Evolutionary conservation across 805 yeast genomes (phyloP).

Genomic region (Candida saitoana): DNA sequence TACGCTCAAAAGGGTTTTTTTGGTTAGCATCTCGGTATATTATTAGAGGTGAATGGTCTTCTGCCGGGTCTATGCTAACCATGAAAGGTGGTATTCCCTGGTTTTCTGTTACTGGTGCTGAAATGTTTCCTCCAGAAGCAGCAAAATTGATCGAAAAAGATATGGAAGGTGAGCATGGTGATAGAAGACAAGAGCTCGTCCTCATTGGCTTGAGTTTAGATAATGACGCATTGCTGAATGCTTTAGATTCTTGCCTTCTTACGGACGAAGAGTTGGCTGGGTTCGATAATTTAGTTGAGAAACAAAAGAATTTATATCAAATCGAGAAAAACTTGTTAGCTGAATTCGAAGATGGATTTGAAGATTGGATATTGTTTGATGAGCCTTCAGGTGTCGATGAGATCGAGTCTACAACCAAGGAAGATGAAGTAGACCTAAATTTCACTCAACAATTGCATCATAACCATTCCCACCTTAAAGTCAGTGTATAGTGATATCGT

Average conservation of each 20-base stretch:
- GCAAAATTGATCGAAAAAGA: constrained; percentile 28
- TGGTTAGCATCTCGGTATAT: constrained; percentile 42
- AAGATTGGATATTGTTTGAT: constrained; percentile 34
- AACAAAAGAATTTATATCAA: constrained; percentile 23
- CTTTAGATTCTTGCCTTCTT: constrained; percentile 35
- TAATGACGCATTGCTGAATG: constrained; percentile 20
- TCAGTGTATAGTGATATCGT: too few relatives aligned
- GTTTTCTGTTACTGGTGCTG: constrained; percentile 33
- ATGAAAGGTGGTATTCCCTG: constrained; percentile 41
- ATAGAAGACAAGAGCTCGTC: constrained; percentile 44
- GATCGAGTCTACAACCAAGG: too few relatives aligned
- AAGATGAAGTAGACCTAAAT: too few relatives aligned
- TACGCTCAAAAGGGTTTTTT: constrained; percentile 42
- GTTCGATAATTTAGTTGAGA: constrained; percentile 23
- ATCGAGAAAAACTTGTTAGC: constrained; percentile 27
- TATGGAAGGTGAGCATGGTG: constrained; percentile 38
- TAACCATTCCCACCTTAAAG: too few relatives aligned
- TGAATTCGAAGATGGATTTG: constrained; percentile 40
- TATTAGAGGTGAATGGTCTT: constrained; percentile 43
- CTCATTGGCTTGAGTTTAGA: constrained; percentile 40
- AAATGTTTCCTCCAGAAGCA: constrained; percentile 30
- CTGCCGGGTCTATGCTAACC: constrained; percentile 42
- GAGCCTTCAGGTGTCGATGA: constrained; percentile 4
- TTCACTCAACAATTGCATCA: too few relatives aligned
- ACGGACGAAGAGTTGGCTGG: constrained; percentile 32